Evolutionary conservation across 495 filamentous ascomycete species (phyloP), one percentile per base, ranked within the genome.

Genomic region (Penicillium verhagenii): DNA sequence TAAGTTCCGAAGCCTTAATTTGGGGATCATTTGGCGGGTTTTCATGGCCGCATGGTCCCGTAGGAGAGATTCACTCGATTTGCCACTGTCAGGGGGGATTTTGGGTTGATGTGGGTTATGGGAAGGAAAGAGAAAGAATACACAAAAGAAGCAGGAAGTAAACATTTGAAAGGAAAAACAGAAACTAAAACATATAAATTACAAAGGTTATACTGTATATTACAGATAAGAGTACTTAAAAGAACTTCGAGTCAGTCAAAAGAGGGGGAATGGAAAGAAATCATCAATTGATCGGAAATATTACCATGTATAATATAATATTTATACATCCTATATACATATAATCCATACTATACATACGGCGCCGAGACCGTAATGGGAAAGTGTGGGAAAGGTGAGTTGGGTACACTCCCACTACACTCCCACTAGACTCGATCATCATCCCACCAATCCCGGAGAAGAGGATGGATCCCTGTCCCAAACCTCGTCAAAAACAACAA

Each of bases 351-450:
- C n/a, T n/a, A n/a, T n/a, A n/a, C n/a, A n/a, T n/a, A 47, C 53
- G 53, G 46, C 46, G 51, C 54, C 54, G 31, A 47, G 40, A 23
- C 45, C 45, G 46, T 28, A 51, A 47, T 49, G 46, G 45, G 52
- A 56, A 50, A 49, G 35, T n/a, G 28, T 40, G 54, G 60, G 47
- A 47, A 23, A 50, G 31, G 33, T 20, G 40, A 19, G 14, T 23
- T 47, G 43, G 37, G 24, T 31, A 55, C 39, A 42, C 70, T 73
- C 71, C 71, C 67, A 72, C 65, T 31, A 55, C 39, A 42, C 70
- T 73, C 71, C 71, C 67, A 72, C 65, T 73, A 73, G 71, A 56
- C 59, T 61, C 63, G 63, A 73, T 68, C 54, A 60, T 53, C 40
- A 58, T 54, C 20, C 59, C 44, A 44, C 54, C 54, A 56, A 54